Evolutionary conservation across 1,284 basidiomycete genomes (phyloP), one percentile per base, ranked within the genome.

Genomic region (Austroboletus novae-zelandiae): DNA sequence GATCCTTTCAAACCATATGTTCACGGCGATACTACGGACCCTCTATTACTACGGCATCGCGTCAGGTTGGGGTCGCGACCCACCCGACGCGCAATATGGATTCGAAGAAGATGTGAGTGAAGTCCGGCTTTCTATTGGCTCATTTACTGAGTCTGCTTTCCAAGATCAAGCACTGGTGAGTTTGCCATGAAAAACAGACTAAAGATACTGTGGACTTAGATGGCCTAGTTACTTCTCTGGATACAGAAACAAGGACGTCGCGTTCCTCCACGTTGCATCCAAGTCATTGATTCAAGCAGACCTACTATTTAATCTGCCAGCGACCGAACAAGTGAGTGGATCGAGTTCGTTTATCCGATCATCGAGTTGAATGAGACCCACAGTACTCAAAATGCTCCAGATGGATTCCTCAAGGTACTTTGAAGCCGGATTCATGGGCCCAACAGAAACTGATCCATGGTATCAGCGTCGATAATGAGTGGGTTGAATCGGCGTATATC

Each of bases 211-310:
- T n/a, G 30, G 36, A 43, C 44, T 62, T 32, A 55, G 18, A 25
- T 5, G 17, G 14, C 25, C 9, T 32, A 91, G 86, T 62, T 91
- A 87, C 66, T 94, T 96, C 62, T 78, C 89, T 13, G 89, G 91
- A 0, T 86, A 89, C 68, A 74, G 74, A 58, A 95, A 94, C 67
- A 85, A 92, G 65, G 96, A 98, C 56, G 82, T 97, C 15, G 91
- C 91, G 0, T 97, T 95, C 68, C 80, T 90, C 55, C 96, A 98
- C 65, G 72, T 76, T 14, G 78, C 83, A 0, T 88, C 84, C 14
- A 90, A 85, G 65, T 86, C 89, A 0, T 73, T 98, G 48, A 80
- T 98, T 50, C 76, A 90, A 65, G 96, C 91, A 1, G 96, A 99
- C 67, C 74, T 98, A 40, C 67, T 98, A 5, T 86, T 96, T 75